A percentile compares a stretch with the other conserved stretches of the same genome.
These are phyloP conservation scores for Vigna mungo DNA, from an alignment of 306 rosid genomes.

Conservation along the genomic window DNA sequence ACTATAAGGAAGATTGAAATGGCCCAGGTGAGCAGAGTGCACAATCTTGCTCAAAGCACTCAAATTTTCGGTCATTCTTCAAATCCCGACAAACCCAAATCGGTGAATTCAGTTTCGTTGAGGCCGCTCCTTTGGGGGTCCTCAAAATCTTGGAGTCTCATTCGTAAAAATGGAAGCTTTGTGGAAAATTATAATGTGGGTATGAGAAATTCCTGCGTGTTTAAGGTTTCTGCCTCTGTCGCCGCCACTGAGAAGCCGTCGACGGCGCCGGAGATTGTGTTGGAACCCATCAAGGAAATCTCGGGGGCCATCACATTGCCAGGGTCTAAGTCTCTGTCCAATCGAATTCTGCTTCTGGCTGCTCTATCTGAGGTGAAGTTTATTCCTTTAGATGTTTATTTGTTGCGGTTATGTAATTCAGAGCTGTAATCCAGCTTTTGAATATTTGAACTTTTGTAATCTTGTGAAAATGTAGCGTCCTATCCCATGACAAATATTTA, in stretches of 20 bases:
- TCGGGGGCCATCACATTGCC: constrained; percentile 88
- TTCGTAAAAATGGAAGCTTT: constrained; percentile 46
- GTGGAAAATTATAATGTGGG: constrained; percentile 45
- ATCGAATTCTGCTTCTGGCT: constrained; percentile 92
- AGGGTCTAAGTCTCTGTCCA: constrained; percentile 93
- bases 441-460: not conserved
- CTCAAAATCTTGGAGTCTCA: constrained; percentile 57
- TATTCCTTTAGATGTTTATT: not conserved
- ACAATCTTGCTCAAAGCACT: constrained; percentile 65
- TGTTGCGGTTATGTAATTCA: constrained; percentile 7
- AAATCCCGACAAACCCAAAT: constrained; percentile 64
- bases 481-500: not conserved
- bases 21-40: constrained; percentile 79
- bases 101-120: constrained; percentile 56
- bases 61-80: constrained; percentile 55
- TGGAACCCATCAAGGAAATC: constrained; percentile 90
- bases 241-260: constrained; percentile 82
- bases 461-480: constrained; percentile 2
- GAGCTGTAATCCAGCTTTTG: constrained; percentile 1
- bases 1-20: constrained; percentile 46
- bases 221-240: constrained; percentile 68
- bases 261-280: constrained; percentile 79
- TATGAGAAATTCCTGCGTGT: constrained; percentile 17
- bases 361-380: constrained; percentile 92
- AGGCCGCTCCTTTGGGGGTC: constrained; percentile 59